phyloP scores from a whole-genome alignment of 805 yeast species.

The Pichia gijzeniarum region DNA sequence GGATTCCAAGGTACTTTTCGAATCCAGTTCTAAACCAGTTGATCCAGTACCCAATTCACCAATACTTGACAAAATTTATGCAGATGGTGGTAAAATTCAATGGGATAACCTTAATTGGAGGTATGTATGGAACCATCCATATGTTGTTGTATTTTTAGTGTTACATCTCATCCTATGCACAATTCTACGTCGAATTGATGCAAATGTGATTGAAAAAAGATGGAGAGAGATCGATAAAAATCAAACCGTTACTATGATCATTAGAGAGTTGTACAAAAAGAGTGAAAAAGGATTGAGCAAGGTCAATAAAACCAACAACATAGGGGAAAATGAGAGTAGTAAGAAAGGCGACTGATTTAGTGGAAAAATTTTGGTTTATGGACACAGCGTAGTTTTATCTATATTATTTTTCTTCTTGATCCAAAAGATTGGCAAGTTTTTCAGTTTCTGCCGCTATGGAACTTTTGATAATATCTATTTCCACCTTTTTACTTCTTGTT shows the following conservation, averaged over 20 bases:
- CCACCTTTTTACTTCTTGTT: not conserved
- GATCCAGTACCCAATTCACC: not conserved
- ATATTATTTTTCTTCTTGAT: slow-evolving; percentile 12
- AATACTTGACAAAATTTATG: slow-evolving; percentile 6
- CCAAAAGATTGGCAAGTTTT: slow-evolving; percentile 20
- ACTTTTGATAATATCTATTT: not conserved
- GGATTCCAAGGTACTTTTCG: not conserved
- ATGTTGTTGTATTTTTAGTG: slow-evolving; percentile 19
- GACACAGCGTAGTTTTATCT: no score
- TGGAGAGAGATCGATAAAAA: slow-evolving; percentile 28
- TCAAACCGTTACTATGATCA: slow-evolving; percentile 20
- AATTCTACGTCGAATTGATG: slow-evolving; percentile 14
- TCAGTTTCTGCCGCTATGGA: slow-evolving; percentile 17
- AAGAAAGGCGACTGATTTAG: not conserved
- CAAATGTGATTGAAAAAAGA: slow-evolving; percentile 21
- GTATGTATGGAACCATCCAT: slow-evolving; percentile 17
- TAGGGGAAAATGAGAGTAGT: not conserved
- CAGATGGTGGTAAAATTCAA: slow-evolving; percentile 7
- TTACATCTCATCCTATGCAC: slow-evolving; percentile 15
- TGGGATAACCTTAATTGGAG: slow-evolving; percentile 11
- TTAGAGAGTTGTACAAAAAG: slow-evolving; percentile 18
- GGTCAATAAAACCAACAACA: not conserved
- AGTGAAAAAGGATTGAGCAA: slow-evolving; percentile 9
- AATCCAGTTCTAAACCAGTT: no score
- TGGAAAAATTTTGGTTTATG: no score